Evolutionary conservation across 2,329 filamentous ascomycete species (phyloP).

Genomic region (Grosmannia penicillata): DNA sequence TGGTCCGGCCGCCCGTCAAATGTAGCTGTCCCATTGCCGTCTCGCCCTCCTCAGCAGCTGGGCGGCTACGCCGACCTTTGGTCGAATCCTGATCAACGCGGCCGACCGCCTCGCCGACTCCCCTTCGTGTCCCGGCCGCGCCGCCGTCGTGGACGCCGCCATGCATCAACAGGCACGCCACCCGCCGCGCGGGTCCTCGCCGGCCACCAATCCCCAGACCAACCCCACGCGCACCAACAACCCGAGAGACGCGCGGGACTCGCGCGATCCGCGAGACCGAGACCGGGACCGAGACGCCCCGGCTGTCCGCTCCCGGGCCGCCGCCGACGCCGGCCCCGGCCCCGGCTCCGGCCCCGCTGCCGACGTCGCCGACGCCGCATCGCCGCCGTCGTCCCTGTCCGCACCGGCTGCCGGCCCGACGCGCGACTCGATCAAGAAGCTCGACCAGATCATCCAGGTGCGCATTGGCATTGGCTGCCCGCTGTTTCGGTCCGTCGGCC

Average conservation of each 20-base stretch:
- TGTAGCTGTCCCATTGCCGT: too few species aligned
- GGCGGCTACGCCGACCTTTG: too few species aligned
- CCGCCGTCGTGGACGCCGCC: neutral
- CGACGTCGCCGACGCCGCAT: slow-evolving; percentile 23
- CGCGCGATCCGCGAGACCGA: too few species aligned
- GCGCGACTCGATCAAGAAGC: slow-evolving; percentile 57
- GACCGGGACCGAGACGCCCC: too few species aligned
- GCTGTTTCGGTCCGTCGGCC: neutral
- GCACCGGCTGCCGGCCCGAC: slow-evolving; percentile 27
- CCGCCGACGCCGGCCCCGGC: slow-evolving; percentile 20
- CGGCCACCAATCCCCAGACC: slow-evolving; percentile 56
- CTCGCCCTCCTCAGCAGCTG: too few species aligned
- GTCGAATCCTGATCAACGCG: too few species aligned
- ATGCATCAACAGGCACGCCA: slow-evolving; percentile 90
- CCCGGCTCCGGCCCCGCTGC: slow-evolving; percentile 13
- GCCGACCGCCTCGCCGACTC: neutral
- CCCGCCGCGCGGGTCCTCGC: slow-evolving; percentile 56
- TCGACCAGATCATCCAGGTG: slow-evolving; percentile 91
- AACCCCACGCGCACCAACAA: slow-evolving; percentile 62
- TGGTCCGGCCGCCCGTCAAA: too few species aligned
- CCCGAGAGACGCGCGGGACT: too few species aligned
- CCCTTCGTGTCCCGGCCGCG: neutral
- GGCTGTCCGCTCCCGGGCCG: slow-evolving; percentile 23
- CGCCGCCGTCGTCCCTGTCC: slow-evolving; percentile 15
- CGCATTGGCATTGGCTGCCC: neutral